Conservation (phyloP, 1,284 basidiomycete species). For the Xerocomus nothofagi region DNA sequence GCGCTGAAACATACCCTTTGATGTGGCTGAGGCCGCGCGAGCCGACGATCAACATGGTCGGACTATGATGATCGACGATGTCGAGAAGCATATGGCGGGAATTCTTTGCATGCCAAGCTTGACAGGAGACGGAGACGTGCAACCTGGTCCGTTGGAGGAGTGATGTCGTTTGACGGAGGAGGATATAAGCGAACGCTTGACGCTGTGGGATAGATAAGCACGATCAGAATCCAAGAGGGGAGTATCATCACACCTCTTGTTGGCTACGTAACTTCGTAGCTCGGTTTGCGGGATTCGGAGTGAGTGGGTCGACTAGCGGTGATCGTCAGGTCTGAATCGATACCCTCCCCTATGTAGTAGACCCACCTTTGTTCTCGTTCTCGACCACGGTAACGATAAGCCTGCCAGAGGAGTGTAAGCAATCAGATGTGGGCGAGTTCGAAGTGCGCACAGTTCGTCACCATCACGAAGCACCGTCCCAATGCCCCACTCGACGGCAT, state of each 20-base stretch:
- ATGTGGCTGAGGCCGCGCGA: conserved; percentile 88
- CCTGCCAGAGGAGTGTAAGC: conserved; percentile 32
- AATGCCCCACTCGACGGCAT: conserved; percentile 94
- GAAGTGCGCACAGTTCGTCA: conserved; percentile 69
- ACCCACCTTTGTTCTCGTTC: conserved; percentile 84
- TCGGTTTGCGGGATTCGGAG: conserved; percentile 69
- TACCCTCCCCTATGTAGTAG: neutral
- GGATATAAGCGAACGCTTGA: conserved; percentile 84
- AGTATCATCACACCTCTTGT: conserved; percentile 68
- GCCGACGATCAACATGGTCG: conserved; percentile 93
- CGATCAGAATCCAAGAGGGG: neutral
- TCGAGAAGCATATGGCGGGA: conserved; percentile 91
- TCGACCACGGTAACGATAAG: conserved; percentile 90
- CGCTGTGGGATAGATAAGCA: conserved; percentile 49
- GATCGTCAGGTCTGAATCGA: conserved; percentile 2
- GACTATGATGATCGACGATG: conserved; percentile 88
- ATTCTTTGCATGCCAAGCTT: conserved; percentile 96
- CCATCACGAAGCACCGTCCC: conserved; percentile 95
- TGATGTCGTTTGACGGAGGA: conserved; percentile 84
- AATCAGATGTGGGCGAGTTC: conserved; percentile 2
- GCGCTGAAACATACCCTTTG: conserved; percentile 74
- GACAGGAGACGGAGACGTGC: conserved; percentile 85
- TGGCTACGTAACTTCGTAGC: conserved; percentile 78
- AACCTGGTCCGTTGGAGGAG: conserved; percentile 88
- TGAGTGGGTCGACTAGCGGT: conserved; percentile 71